Base-by-base conservation (phyloP, 2,329 filamentous ascomycete species). In the Diaporthe citri region DNA sequence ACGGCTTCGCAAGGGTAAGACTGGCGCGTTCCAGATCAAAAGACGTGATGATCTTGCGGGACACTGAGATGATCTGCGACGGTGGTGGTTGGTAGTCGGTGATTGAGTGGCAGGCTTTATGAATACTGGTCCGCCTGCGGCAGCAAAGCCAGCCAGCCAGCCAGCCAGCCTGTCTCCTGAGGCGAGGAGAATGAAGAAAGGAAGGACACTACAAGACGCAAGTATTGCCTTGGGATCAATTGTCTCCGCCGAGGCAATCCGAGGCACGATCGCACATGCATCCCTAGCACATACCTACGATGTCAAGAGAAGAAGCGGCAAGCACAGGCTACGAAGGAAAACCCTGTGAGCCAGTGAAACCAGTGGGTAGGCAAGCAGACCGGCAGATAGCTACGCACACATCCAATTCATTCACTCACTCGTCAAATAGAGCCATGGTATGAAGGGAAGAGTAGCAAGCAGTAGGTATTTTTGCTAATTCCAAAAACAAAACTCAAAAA, bases 381-480 rank as follows among this genome's bases (percentile, higher is more conserved):
- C 20, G 41, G 41, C 41, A 43, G 41, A 17, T 20, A 39, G 36
- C 36, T 39, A 39, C 36, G 36, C 36, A 39, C 36, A 39, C 36
- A 39, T 39, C 36, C 10, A 20, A 34, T 20, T 60, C 57, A 43
- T 13, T 20, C 57, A 41, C 57, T 62, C 25, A n/a, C 13, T 41
- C n/a, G 36, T 28, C 3, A 10, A 20, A 57, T 9, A 57, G 31
- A 57, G 17, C 55, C 20, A 57, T 9, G 8, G 34, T 10, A 22
- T 57, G 8, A 57, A 36, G 17, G 31, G 20, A 43, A 36, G 55
- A 36, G 55, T 25, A 57, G 6, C 55, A 36, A 36, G 57, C 56
- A 64, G 34, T 28, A 72, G 57, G 59, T 64, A 64, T 64, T 56
- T 20, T 39, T 34, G 34, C 48, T 28, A 25, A 34, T 56, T 43